Percentiles rank a stretch among this genome's conserved stretches.
Conservation (phyloP, 805 yeast species). For the Spathaspora girioi region DNA sequence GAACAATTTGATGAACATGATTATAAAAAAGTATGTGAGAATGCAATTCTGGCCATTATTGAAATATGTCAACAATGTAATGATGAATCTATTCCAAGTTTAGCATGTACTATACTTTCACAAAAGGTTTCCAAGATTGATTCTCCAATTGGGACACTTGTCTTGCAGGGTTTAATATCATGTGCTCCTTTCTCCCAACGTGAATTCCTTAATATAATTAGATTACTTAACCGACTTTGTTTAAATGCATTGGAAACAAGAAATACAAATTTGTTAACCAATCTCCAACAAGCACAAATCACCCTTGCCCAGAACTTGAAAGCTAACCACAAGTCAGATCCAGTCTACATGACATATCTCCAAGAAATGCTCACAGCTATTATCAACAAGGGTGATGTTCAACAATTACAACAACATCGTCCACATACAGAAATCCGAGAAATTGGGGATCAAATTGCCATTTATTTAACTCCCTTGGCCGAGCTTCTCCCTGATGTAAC, state of each 20-base stretch:
- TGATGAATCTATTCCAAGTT: slow-evolving; percentile 68
- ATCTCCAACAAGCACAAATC: slow-evolving; percentile 50
- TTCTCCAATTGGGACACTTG: slow-evolving; percentile 49
- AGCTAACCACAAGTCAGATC: slow-evolving; percentile 37
- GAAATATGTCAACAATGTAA: slow-evolving; percentile 63
- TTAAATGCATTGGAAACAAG: slow-evolving; percentile 40
- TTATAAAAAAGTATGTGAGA: slow-evolving; percentile 46
- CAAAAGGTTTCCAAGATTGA: slow-evolving; percentile 61
- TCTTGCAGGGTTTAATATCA: slow-evolving; percentile 59
- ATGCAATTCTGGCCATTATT: slow-evolving; percentile 65
- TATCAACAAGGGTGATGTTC: slow-evolving; percentile 76
- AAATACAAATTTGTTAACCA: slow-evolving; percentile 32
- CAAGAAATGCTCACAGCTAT: slow-evolving; percentile 64
- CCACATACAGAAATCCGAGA: slow-evolving; percentile 68
- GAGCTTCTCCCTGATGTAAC: slow-evolving; percentile 59
- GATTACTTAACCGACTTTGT: slow-evolving; percentile 51
- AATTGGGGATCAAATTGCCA: slow-evolving; percentile 65
- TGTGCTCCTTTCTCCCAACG: slow-evolving; percentile 60
- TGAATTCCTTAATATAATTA: slow-evolving; percentile 63
- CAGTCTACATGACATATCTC: slow-evolving; percentile 48
- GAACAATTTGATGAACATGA: slow-evolving; percentile 26
- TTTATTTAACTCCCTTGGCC: slow-evolving; percentile 71
- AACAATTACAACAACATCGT: slow-evolving; percentile 71
- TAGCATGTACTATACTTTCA: slow-evolving; percentile 76
- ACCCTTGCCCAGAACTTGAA: slow-evolving; percentile 39